These are phyloP conservation scores for Myochromella boudieri DNA, from an alignment of 768 basidiomycete species.

Conservation along the genomic window DNA sequence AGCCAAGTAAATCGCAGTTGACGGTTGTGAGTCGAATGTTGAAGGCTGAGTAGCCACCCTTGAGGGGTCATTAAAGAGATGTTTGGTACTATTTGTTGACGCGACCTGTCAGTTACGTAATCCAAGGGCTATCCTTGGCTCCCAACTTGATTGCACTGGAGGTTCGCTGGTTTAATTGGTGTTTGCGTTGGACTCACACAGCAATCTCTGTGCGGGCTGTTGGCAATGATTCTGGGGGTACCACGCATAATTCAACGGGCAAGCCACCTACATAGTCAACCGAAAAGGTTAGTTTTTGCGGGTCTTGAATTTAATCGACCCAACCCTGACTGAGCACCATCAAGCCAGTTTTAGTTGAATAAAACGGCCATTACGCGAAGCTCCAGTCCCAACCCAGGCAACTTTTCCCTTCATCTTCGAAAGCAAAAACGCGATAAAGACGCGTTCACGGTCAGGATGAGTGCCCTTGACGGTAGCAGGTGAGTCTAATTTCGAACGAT, in stretches of 20 bases:
- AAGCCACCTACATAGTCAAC: too few species aligned
- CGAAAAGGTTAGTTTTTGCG: too few species aligned
- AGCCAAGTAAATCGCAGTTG: neutral
- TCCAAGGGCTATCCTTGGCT: too few species aligned
- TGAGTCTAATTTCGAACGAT: too few species aligned
- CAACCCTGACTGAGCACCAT: constrained; percentile 4
- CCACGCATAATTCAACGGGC: too few species aligned
- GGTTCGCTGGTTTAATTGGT: too few species aligned
- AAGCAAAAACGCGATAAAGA: constrained; percentile 9
- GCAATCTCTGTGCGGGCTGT: too few species aligned
- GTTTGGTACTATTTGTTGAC: neutral
- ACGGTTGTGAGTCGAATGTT: too few species aligned
- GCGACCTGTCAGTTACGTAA: neutral
- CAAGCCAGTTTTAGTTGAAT: constrained; percentile 3
- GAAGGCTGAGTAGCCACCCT: neutral
- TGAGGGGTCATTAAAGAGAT: neutral
- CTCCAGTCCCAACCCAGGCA: neutral
- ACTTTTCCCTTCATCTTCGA: neutral
- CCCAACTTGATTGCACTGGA: too few species aligned
- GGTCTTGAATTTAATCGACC: neutral
- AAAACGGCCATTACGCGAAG: constrained; percentile 1
- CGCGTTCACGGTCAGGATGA: constrained; percentile 28
- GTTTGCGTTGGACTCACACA: too few species aligned
- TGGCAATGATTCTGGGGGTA: too few species aligned
- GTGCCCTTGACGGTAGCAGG: constrained; percentile 33